Percentiles rank a stretch among this genome's conserved stretches.
Evolutionary conservation across 805 yeast genomes (phyloP).

Genomic region (Starmerella scarabaei): DNA sequence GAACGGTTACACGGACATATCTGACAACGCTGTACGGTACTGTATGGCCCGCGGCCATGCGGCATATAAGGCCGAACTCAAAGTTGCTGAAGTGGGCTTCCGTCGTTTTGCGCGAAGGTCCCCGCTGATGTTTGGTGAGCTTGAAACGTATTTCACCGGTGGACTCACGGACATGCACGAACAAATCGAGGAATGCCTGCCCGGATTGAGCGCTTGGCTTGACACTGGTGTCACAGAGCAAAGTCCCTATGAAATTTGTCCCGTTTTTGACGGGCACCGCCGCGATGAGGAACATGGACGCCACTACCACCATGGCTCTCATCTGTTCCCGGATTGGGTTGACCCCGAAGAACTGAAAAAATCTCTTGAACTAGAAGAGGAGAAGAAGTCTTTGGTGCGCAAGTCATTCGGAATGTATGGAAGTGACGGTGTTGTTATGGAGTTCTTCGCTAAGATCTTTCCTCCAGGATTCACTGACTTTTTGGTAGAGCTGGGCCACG

Average conservation of each 20-base stretch:
- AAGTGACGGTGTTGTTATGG: background rate
- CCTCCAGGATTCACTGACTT: background rate
- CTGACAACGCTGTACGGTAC: constrained; percentile 17
- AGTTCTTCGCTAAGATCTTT: background rate
- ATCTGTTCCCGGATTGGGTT: background rate
- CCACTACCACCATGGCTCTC: background rate
- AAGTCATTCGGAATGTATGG: background rate
- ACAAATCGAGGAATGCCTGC: constrained; percentile 32
- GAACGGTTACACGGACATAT: constrained; percentile 13
- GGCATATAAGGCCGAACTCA: constrained; percentile 38
- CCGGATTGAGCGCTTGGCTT: constrained; percentile 34
- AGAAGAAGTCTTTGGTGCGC: background rate
- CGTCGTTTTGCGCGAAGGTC: constrained; percentile 30
- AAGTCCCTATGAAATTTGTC: constrained; percentile 28
- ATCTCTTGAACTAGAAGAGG: background rate
- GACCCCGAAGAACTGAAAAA: background rate
- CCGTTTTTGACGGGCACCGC: constrained; percentile 18
- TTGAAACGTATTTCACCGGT: constrained; percentile 41
- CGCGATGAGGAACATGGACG: background rate
- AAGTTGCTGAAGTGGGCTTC: constrained; percentile 25
- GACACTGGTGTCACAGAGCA: constrained; percentile 17
- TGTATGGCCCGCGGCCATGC: constrained; percentile 47
- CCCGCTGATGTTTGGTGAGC: constrained; percentile 33
- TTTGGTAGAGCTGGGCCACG: background rate
- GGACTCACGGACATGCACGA: constrained; percentile 38